Percentiles rank a stretch among this genome's conserved stretches.
phyloP scores from a whole-genome alignment of 441 rosid genomes.

The Gossypium aridum region DNA sequence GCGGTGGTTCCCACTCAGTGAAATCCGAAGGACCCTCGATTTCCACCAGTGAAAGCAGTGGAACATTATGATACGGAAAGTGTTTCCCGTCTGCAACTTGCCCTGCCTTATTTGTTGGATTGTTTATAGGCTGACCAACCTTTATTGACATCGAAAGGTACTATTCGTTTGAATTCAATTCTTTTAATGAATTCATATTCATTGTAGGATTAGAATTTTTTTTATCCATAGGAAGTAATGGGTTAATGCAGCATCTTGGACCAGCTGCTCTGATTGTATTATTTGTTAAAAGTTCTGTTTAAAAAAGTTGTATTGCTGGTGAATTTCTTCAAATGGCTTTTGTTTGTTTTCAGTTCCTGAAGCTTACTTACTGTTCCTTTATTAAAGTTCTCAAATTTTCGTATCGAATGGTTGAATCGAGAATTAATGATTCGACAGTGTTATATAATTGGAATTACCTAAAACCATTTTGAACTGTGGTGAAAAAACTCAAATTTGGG shows the following conservation, averaged over 20 bases:
- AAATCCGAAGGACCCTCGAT: constrained; percentile 67
- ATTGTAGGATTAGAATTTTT: neutral
- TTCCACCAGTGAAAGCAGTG: constrained; percentile 77
- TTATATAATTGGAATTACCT: too few relatives aligned
- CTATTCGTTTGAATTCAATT: constrained; percentile 24
- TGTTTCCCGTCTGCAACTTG: constrained; percentile 7
- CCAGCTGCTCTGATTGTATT: neutral
- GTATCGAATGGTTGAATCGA: too few relatives aligned
- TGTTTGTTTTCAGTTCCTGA: too few relatives aligned
- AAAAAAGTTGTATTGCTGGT: neutral
- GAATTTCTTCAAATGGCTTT: too few relatives aligned
- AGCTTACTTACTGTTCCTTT: too few relatives aligned
- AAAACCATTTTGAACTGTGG: too few relatives aligned
- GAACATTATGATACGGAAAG: constrained; percentile 34
- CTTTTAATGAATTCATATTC: constrained; percentile 16
- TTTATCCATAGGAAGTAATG: constrained; percentile 13
- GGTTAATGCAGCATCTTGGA: constrained; percentile 14
- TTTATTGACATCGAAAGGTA: constrained; percentile 28
- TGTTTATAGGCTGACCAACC: constrained; percentile 51
- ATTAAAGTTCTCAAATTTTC: too few relatives aligned
- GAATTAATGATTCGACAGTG: too few relatives aligned
- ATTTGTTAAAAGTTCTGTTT: constrained; percentile 8
- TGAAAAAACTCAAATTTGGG: too few relatives aligned
- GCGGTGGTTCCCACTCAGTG: constrained; percentile 50
- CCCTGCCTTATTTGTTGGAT: constrained; percentile 22